These are phyloP conservation scores for Zygotorulaspora chibaensis DNA, from an alignment of 805 yeast genomes.

Conservation along the genomic window DNA sequence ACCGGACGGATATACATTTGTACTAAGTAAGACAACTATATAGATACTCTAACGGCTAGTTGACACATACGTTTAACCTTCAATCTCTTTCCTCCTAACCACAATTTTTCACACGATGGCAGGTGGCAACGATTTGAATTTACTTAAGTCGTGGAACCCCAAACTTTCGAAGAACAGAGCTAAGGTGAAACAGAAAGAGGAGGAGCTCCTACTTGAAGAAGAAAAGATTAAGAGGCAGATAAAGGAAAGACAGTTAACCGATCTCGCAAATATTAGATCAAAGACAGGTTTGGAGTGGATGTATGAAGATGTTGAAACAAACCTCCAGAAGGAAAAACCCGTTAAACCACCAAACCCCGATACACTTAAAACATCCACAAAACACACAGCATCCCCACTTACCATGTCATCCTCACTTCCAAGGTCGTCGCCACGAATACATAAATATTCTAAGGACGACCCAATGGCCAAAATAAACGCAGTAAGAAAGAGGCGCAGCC, in stretches of 20 bases:
- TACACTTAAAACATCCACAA: not conserved
- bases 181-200: conserved; percentile 80
- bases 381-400: too few relatives aligned
- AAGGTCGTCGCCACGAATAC: conserved; percentile 1
- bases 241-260: conserved; percentile 58
- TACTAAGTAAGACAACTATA: conserved; percentile 1
- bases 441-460: conserved; percentile 23
- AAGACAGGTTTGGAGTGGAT: conserved; percentile 73
- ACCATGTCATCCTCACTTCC: not conserved
- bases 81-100: not conserved
- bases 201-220: conserved; percentile 67
- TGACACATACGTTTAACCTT: too few relatives aligned
- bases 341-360: not conserved
- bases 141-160: conserved; percentile 97
- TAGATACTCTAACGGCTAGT: not conserved
- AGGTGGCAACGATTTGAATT: conserved; percentile 65
- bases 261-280: conserved; percentile 36
- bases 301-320: conserved; percentile 53
- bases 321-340: conserved; percentile 17
- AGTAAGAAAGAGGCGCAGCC: conserved; percentile 4
- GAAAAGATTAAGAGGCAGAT: conserved; percentile 58
- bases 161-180: conserved; percentile 78
- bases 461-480: conserved; percentile 26
- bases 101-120: conserved; percentile 31
- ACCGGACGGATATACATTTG: conserved; percentile 4